Evolutionary conservation across 2,329 filamentous ascomycete species (phyloP).

Genomic region (Penicillium capsulatum): DNA sequence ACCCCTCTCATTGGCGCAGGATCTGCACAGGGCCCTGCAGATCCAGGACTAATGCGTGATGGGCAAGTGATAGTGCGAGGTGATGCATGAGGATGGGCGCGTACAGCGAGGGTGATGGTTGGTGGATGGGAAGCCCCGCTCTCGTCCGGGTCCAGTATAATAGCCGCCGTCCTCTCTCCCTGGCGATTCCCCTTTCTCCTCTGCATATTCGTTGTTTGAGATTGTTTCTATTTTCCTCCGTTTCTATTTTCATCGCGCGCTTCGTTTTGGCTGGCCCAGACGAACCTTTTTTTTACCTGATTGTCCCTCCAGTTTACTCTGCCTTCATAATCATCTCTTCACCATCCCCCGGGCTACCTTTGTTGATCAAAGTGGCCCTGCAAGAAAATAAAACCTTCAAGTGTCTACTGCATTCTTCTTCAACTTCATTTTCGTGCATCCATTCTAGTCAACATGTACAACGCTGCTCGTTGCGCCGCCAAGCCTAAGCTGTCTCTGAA

Average conservation of each 20-base stretch:
- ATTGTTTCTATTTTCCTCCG: constrained; percentile 27
- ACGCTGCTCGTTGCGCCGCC: constrained; percentile 33
- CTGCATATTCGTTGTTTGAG: constrained; percentile 32
- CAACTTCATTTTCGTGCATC: constrained; percentile 7
- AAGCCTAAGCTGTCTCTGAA: constrained; percentile 48
- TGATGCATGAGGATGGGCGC: constrained; percentile 21
- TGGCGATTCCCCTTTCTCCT: constrained; percentile 5
- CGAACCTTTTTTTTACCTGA: constrained; percentile 26
- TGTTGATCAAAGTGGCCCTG: constrained; percentile 35
- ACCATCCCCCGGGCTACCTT: constrained; percentile 14
- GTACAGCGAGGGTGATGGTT: constrained; percentile 6
- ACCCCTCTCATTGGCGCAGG: constrained; percentile 8
- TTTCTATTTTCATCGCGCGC: constrained; percentile 35
- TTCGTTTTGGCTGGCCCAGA: constrained; percentile 45
- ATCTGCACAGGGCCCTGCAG: constrained; percentile 4
- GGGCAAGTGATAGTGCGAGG: constrained; percentile 17
- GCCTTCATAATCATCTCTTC: constrained; percentile 14
- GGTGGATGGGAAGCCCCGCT: not conserved
- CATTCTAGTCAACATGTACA: constrained; percentile 34
- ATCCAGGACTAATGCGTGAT: constrained; percentile 20
- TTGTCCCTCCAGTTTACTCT: constrained; percentile 8
- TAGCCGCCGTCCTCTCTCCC: constrained; percentile 31
- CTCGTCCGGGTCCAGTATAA: constrained; percentile 24
- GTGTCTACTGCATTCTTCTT: constrained; percentile 8
- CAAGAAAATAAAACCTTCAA: constrained; percentile 7